These are phyloP conservation scores for Diphasiastrum complanatum DNA, from an alignment of 83 land plant species.

Conservation along the genomic window DNA sequence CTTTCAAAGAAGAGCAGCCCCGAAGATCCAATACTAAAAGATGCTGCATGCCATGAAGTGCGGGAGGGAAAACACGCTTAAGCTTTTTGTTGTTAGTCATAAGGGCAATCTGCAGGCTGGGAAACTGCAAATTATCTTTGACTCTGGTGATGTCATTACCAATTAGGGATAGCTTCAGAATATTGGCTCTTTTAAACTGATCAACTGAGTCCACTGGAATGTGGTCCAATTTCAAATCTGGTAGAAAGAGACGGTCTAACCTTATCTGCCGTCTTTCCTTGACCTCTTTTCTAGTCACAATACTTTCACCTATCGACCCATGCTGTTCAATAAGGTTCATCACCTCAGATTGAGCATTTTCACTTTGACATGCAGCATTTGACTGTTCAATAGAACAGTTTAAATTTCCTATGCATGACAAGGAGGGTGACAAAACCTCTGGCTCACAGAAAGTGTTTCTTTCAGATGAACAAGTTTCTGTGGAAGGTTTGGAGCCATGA, in stretches of 20 bases:
- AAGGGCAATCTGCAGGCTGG: slow-evolving; percentile 11
- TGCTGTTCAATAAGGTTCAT: too few relatives aligned
- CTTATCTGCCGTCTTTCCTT: slow-evolving; percentile 6
- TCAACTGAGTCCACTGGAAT: not conserved
- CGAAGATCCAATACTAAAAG: slow-evolving; percentile 21
- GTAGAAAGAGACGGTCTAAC: slow-evolving; percentile 14
- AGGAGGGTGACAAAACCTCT: too few relatives aligned
- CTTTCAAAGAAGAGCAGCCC: slow-evolving; percentile 13
- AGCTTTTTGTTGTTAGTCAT: slow-evolving; percentile 11
- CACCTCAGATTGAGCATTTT: too few relatives aligned
- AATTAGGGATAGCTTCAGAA: slow-evolving; percentile 15
- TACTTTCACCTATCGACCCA: not conserved
- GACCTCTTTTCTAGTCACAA: not conserved
- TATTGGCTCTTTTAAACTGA: not conserved
- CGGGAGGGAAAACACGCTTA: not conserved
- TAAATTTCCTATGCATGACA: too few relatives aligned
- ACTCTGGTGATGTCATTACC: not conserved
- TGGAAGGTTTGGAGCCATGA: too few relatives aligned
- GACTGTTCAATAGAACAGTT: too few relatives aligned
- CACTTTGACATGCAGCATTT: too few relatives aligned
- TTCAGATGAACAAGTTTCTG: too few relatives aligned
- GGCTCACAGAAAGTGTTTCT: too few relatives aligned
- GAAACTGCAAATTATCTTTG: not conserved
- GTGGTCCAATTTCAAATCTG: slow-evolving; percentile 4
- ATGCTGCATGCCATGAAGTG: slow-evolving; percentile 12